Base-by-base conservation (phyloP, 2,329 filamentous ascomycete species). In the Madurella mycetomatis region DNA sequence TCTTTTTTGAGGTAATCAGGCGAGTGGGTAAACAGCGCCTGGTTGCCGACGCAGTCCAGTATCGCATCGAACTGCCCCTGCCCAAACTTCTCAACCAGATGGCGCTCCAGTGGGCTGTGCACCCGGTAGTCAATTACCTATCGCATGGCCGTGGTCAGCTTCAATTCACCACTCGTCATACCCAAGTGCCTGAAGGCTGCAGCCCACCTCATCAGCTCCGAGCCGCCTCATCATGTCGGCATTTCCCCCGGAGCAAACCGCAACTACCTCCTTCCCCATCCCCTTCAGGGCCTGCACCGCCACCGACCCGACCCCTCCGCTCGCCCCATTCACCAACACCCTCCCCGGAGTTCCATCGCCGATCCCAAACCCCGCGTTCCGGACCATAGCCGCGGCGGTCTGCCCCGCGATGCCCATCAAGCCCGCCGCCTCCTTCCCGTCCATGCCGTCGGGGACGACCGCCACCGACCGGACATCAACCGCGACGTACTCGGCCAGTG, bases 251-350 rank as follows among this genome's bases (percentile, higher is more conserved):
- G 76, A 79, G 34, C 62, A 81, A 11, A 80, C 71, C 0, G 66
- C 78, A 1, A 73, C 73, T 1, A 82, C 71, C 47, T 67, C 63
- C 2, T 76, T 77, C 0, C 67, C 64, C 49, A 67, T 57, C 41
- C 73, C 69, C 57, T 76, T 69, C 60, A 66, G 57, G n/a, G 77
- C 71, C 65, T 81, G 78, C 45, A 78, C 65, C 1, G 72, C 66
- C 47, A 79, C 60, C 17, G 70, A 70, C 12, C 78, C 78, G 5
- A 81, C 73, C 12, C 76, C 77, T 0, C 78, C 77, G 59, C 76
- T 78, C 17, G 75, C 78, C 3, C 76, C 78, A 57, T 79, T 77
- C 4, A 80, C 66, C 45, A 81, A 60, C 37, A 79, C 73, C 2
- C 70, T 65, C 39, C 72, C 66, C 0, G 76, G 72, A 25, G 70